These are phyloP conservation scores for Microbotryomycetes sp. DNA, from an alignment of 1,284 basidiomycete species.

Conservation along the genomic window DNA sequence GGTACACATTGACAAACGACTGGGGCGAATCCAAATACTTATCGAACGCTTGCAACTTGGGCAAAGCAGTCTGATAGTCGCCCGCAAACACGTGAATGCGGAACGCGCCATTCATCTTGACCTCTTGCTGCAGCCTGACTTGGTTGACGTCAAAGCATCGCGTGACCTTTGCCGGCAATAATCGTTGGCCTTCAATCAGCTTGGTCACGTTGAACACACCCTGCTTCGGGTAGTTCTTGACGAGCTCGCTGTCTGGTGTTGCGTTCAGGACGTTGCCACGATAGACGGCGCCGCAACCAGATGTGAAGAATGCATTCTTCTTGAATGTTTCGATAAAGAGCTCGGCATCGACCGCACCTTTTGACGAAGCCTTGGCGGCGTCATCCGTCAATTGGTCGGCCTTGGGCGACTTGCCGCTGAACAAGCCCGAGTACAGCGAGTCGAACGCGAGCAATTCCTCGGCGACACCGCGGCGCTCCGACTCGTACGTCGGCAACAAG, in stretches of 20 bases:
- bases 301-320: slow-evolving; percentile 35
- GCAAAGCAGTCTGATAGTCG: slow-evolving; percentile 13
- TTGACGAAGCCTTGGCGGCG: slow-evolving; percentile 22
- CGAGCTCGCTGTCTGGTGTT: slow-evolving; percentile 30
- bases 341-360: slow-evolving; percentile 33
- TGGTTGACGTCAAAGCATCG: slow-evolving; percentile 37
- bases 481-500: slow-evolving; percentile 43
- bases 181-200: slow-evolving; percentile 31
- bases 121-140: slow-evolving; percentile 37
- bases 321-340: slow-evolving; percentile 37
- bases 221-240: slow-evolving; percentile 28
- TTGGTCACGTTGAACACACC: slow-evolving; percentile 33
- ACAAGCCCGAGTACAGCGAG: slow-evolving; percentile 42
- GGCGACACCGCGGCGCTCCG: slow-evolving; percentile 41
- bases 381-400: slow-evolving; percentile 30
- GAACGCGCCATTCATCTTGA: slow-evolving; percentile 39
- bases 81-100: slow-evolving; percentile 34
- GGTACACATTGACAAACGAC: slow-evolving; percentile 35
- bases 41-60: slow-evolving; percentile 28
- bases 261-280: slow-evolving; percentile 34
- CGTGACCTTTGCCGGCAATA: slow-evolving; percentile 35
- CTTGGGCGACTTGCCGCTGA: slow-evolving; percentile 35
- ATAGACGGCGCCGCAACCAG: slow-evolving; percentile 38
- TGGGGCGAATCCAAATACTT: slow-evolving; percentile 29
- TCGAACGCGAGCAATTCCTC: slow-evolving; percentile 44